Conservation (phyloP, 2,329 filamentous ascomycete genomes). For the Penicillium paneum region DNA sequence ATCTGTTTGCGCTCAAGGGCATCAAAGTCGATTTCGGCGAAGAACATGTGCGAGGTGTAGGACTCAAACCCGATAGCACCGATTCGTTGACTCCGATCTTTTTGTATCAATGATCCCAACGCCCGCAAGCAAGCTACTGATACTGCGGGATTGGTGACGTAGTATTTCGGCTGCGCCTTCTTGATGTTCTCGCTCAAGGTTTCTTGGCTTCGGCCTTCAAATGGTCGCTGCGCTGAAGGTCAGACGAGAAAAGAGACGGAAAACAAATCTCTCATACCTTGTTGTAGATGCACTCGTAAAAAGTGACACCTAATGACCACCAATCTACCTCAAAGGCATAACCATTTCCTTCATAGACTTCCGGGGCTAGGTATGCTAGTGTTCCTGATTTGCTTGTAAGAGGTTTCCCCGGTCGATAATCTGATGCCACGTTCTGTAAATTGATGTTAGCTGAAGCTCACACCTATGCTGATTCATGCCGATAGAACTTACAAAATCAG, state of each 20-base stretch:
- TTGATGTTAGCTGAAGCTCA: slow-evolving; percentile 9
- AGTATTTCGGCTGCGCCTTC: slow-evolving; percentile 78
- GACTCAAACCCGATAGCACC: slow-evolving; percentile 78
- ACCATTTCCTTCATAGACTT: slow-evolving; percentile 87
- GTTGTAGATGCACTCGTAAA: slow-evolving; percentile 99
- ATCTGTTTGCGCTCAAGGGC: slow-evolving; percentile 82
- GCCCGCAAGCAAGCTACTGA: slow-evolving; percentile 84
- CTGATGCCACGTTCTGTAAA: slow-evolving; percentile 86
- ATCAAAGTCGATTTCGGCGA: slow-evolving; percentile 78
- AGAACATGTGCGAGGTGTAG: slow-evolving; percentile 87
- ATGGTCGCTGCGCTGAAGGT: slow-evolving; percentile 66
- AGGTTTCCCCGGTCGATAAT: slow-evolving; percentile 76
- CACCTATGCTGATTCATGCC: background rate
- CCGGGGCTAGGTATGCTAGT: slow-evolving; percentile 88
- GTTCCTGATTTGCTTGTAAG: slow-evolving; percentile 96
- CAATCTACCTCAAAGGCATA: slow-evolving; percentile 91
- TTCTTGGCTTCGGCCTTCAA: slow-evolving; percentile 83
- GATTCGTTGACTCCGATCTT: slow-evolving; percentile 75
- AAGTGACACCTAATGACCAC: slow-evolving; percentile 98
- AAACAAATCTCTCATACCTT: slow-evolving; percentile 57
- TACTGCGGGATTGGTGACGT: slow-evolving; percentile 88
- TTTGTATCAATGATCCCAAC: slow-evolving; percentile 77
- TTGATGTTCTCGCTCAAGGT: slow-evolving; percentile 76
- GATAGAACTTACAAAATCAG: slow-evolving; percentile 75
- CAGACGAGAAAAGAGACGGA: slow-evolving; percentile 22